phyloP scores from a whole-genome alignment of 2,329 filamentous ascomycete species.

The Ophiostoma sp. region DNA sequence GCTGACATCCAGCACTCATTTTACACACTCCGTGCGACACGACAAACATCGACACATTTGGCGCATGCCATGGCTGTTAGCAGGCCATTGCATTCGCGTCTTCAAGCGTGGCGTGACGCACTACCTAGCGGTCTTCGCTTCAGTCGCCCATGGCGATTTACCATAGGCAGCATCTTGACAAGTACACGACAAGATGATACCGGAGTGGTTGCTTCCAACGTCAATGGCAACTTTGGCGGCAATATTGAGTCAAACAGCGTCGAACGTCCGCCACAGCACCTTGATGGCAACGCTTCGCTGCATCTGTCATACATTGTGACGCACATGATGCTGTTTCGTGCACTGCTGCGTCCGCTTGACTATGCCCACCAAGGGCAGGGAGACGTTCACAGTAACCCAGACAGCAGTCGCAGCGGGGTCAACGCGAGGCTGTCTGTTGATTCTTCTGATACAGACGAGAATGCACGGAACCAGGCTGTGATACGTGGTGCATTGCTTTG shows the following conservation, averaged over 20 bases:
- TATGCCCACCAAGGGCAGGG: neutral
- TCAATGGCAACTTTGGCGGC: neutral
- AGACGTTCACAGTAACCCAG: neutral
- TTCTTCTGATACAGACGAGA: neutral
- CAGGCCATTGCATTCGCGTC: slow-evolving; percentile 32
- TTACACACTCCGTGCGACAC: slow-evolving; percentile 36
- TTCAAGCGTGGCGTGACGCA: slow-evolving; percentile 38
- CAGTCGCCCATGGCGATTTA: neutral
- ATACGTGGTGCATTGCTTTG: slow-evolving; percentile 27
- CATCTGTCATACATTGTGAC: slow-evolving; percentile 39
- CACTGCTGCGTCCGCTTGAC: slow-evolving; percentile 36
- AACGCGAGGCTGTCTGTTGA: neutral
- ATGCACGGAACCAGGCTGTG: slow-evolving; percentile 23
- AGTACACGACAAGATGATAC: neutral
- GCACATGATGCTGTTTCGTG: slow-evolving; percentile 40
- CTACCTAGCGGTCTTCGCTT: slow-evolving; percentile 30
- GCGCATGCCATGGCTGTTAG: slow-evolving; percentile 36
- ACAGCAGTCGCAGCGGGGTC: neutral
- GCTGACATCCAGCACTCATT: slow-evolving; percentile 38
- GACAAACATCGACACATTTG: slow-evolving; percentile 36
- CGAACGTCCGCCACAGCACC: slow-evolving; percentile 11
- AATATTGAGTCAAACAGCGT: neutral
- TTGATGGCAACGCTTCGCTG: slow-evolving; percentile 37
- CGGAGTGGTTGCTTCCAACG: neutral
- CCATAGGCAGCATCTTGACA: neutral